Evolutionary conservation across 805 yeast species (phyloP), one percentile per base, ranked within the genome.

Genomic region (Hanseniaspora osmophila): DNA sequence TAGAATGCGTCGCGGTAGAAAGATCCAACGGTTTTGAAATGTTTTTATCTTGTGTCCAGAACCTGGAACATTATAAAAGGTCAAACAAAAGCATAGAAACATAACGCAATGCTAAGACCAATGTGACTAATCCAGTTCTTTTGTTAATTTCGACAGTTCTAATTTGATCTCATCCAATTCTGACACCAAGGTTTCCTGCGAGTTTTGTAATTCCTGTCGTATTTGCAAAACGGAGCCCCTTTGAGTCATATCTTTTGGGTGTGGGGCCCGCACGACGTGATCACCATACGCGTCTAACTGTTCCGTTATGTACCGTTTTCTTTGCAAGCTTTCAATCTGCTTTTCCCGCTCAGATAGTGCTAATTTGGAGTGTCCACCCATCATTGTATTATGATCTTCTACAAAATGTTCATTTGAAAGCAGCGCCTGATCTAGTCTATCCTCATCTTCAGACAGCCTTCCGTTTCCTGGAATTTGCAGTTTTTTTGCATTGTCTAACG

Each of bases 281-380:
- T 35, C 38, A 5, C 22, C 22, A 33, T 38, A 37, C 43, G 22
- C 15, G 32, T 33, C 30, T 16, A 39, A 30, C 38, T 44, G 38
- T 35, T 35, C 18, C 18, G 38, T 4, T 10, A 61, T 61, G 5
- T 46, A 15, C 29, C 43, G 39, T 30, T 48, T 51, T 41, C 53
- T 55, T 9, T 33, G 41, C 5, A 39, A 30, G 1, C 44, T 40
- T 18, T 55, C 50, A 10, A 44, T 18, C 2, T 30, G 35, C 9
- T 22, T 30, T 33, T 59, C 62, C 1, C 44, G 47, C 12, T 43
- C 44, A 7, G 57, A 51, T 33, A 60, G 46, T 3, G 60, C 57
- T 10, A 61, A 46, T 38, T 50, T 51, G 15, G 49, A 59, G 7
- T 44, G 43, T 13, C 47, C 33, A 5, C 47, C 51, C 29, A 42